A percentile compares a stretch with the other conserved stretches of the same genome.
Evolutionary conservation across 2,329 filamentous ascomycete species (phyloP).

Genomic region (Aureobasidium sp.): DNA sequence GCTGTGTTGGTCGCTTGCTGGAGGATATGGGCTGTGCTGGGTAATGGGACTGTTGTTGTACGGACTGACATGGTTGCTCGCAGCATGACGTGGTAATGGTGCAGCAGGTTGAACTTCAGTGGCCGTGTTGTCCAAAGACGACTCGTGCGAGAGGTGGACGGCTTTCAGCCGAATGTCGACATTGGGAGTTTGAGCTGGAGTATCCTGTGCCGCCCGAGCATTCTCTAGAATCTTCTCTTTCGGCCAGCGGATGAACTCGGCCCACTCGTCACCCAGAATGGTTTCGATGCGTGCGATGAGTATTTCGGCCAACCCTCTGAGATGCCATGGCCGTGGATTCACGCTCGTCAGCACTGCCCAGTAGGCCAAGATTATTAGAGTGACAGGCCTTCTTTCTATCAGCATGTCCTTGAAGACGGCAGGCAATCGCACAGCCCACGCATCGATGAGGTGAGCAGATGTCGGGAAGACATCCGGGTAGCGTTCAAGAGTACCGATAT

Average conservation of each 20-base stretch:
- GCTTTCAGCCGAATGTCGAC: background rate
- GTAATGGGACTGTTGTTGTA: background rate
- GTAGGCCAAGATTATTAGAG: conserved; percentile 13
- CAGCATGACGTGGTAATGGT: background rate
- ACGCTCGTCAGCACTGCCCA: conserved; percentile 9
- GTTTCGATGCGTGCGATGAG: background rate
- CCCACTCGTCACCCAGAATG: conserved; percentile 4
- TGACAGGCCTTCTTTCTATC: background rate
- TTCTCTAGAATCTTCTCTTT: background rate
- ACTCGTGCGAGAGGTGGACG: background rate
- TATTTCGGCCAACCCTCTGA: background rate
- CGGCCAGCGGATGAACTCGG: conserved; percentile 10
- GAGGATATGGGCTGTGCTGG: background rate
- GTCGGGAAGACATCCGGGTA: background rate
- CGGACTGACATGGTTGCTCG: background rate
- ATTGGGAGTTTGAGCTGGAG: background rate
- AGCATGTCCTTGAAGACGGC: conserved; percentile 2
- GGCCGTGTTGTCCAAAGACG: background rate
- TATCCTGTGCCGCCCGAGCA: background rate
- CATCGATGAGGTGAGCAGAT: background rate
- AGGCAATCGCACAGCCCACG: background rate
- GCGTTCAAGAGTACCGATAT: background rate
- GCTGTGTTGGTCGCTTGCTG: background rate
- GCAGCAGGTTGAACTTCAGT: background rate
- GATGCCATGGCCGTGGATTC: background rate